A percentile compares a stretch with the other conserved stretches of the same genome.
Conservation (phyloP, 2,329 filamentous ascomycete genomes). For the Fonsecaea multimorphosa region DNA sequence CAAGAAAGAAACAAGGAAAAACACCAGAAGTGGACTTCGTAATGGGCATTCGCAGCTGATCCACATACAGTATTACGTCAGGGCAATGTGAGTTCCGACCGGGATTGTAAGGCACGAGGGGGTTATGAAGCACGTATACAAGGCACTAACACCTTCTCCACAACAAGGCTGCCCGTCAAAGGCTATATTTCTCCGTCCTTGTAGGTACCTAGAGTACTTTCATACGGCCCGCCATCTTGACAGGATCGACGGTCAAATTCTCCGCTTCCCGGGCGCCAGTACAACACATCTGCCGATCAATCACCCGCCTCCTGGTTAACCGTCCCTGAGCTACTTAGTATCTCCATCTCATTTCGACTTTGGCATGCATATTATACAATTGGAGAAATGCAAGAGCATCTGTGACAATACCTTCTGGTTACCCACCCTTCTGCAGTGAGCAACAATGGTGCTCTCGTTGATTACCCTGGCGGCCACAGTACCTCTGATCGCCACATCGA, state of each 20-base stretch:
- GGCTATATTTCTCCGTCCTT: background rate
- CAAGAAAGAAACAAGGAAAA: background rate
- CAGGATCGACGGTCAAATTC: conserved; percentile 6
- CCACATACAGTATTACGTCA: background rate
- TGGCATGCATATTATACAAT: background rate
- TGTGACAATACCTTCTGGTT: background rate
- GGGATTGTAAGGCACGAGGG: background rate
- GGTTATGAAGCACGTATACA: background rate
- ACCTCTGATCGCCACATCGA: conserved; percentile 32
- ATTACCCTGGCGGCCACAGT: conserved; percentile 31
- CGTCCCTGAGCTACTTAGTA: background rate
- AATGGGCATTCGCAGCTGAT: background rate
- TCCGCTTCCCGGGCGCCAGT: background rate
- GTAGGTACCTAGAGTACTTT: background rate
- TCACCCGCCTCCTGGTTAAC: background rate
- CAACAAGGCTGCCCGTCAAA: conserved; percentile 1
- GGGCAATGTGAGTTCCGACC: background rate
- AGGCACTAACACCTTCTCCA: background rate
- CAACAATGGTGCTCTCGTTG: conserved; percentile 31
- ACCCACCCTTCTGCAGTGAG: background rate
- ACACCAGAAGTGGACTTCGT: background rate
- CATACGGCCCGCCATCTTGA: background rate
- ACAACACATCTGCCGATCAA: background rate
- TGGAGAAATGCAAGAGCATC: too few relatives aligned
- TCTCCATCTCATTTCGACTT: background rate